Evolutionary conservation across 257 asterid species (phyloP), one percentile per base, ranked within the genome.

Genomic region (Solanum chiquidenum): DNA sequence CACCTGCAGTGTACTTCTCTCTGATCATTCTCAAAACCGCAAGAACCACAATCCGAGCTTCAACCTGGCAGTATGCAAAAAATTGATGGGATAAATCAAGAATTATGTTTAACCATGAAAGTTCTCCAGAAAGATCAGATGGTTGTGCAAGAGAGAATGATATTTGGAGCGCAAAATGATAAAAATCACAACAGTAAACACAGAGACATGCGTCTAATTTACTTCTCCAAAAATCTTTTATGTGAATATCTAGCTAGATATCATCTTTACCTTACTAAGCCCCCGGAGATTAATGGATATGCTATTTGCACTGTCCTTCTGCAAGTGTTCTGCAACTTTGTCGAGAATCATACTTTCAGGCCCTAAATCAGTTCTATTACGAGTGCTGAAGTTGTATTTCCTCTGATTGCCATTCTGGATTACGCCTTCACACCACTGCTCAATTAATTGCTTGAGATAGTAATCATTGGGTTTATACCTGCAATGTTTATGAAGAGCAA

Each of bases 361-460:
- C 86, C 93, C 92, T 85, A 91, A 91, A 86, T 90, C 83, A 44
- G 91, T 86, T 72, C 84, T 86, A 69, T 37, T 72, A 6, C 73
- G 85, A 60, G 93, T 87, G 90, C 89, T 83, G 44, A 89, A 89
- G 75, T 66, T 88, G 49, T 83, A 89, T 86, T 86, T 87, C 29
- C 91, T 87, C 87, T 23, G 86, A 62, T 73, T 87, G 82, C 89
- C 92, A 86, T 90, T 92, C 80, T 94, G 98, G 68, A 95, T 92
- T 87, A 95, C 95, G 38, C 98, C 98, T 92, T 96, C 98, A 88
- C 98, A 95, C 98, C 99, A 96, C 91, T 97, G 98, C 92, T 96
- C 98, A 76, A 97, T 93, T 49, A 97, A 94, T 90, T 92, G 98
- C 93, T 95, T 95, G 86, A 97, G 96, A 91, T 92, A 95, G 94